Percentiles rank a stretch among this genome's conserved stretches.
Evolutionary conservation across 805 yeast genomes (phyloP).

Genomic region (Saccharomycopsis fermentans): DNA sequence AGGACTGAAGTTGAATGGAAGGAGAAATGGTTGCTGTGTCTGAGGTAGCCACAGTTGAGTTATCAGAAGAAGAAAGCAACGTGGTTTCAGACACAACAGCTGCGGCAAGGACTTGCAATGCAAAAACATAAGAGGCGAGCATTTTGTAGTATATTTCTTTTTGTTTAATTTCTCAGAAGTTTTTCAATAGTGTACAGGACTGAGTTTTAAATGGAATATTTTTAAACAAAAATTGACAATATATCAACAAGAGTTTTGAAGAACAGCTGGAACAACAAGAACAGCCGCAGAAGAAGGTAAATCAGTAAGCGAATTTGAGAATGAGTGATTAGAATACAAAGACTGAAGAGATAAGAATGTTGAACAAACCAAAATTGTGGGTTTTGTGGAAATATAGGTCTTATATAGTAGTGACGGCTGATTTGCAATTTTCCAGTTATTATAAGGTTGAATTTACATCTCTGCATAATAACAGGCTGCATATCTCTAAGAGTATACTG

Average conservation of each 20-base stretch:
- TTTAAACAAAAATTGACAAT: background rate
- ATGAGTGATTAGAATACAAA: no score
- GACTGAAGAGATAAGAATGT: no score
- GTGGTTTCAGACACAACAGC: background rate
- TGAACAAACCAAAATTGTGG: no score
- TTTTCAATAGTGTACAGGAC: no score
- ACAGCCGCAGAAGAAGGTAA: no score
- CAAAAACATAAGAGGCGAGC: background rate
- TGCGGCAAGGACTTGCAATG: background rate
- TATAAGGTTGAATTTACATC: background rate
- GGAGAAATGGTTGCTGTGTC: background rate
- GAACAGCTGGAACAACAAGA: no score
- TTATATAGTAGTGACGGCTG: background rate
- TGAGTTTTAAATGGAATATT: no score
- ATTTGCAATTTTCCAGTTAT: background rate
- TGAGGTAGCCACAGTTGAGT: background rate
- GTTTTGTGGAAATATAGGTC: background rate
- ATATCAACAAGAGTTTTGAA: no score
- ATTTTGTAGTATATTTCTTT: background rate
- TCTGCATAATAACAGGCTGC: background rate
- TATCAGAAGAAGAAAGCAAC: background rate
- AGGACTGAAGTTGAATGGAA: background rate
- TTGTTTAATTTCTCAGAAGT: no score
- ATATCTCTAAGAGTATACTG: background rate
- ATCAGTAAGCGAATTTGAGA: no score